Base-by-base conservation (phyloP, 2,329 filamentous ascomycete species). In the Cladophialophora yegresii region DNA sequence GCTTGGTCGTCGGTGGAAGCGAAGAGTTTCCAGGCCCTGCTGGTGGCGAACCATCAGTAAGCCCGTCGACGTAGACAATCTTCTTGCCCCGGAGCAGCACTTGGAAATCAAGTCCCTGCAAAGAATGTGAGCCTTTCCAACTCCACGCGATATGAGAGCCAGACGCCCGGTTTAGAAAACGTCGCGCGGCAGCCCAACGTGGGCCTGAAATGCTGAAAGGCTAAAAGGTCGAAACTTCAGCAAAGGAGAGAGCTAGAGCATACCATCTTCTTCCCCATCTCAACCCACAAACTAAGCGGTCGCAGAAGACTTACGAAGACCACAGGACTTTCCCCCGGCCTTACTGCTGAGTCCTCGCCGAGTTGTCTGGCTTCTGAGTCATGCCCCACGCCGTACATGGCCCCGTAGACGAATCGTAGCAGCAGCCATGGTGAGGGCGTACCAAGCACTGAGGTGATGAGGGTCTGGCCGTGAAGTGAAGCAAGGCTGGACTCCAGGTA, bases 281-380 rank as follows among this genome's bases (percentile, higher is more conserved):
- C 88, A 67, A 81, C 87, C 92, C 92, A 97, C 74, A 96, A 96
- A 1, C 84, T 80, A 68, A 84, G 85, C 71, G 93, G 89, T 65
- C 91, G 84, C 77, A 96, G 79, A 77, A 95, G 96, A 78, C 90
- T 96, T 63, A 95, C 87, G 2, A 97, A 81, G 2, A 96, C 81
- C 0, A 97, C 84, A 56, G 80, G 83, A 51, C 61, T 59, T 4
- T 40, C 40, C 10, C 54, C 16, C 43, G n/a, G 4, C n/a, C 30
- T 43, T 45, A 6, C 53, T 33, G 20, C 32, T 13, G 13, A 40
- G 32, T 8, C 26, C 16, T 2, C 62, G 47, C 16, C 40, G 32
- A 20, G 13, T 30, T 54, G 26, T 33, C 28, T 13, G n/a, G 23
- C 16, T 2, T 22, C 53, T 43, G 13, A 13, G n/a, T 30, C 64